These are phyloP conservation scores for Nakataea oryzae DNA, from an alignment of 2,329 filamentous ascomycete genomes.

Conservation along the genomic window DNA sequence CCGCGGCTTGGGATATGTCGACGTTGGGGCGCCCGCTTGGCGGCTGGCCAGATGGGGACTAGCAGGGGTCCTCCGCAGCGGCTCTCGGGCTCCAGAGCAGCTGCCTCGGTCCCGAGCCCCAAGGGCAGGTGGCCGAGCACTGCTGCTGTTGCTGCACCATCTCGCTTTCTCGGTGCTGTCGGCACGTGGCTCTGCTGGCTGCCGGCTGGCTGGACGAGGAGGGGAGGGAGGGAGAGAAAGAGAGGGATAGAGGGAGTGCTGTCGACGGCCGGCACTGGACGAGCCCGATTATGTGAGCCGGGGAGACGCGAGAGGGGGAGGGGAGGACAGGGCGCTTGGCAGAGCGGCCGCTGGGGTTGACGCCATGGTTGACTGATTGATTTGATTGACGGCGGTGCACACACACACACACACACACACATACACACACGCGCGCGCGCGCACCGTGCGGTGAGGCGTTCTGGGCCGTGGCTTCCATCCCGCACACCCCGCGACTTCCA, in stretches of 20 bases:
- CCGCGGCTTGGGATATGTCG: slow-evolving; percentile 10
- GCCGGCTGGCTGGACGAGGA: no score
- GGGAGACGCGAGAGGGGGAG: background rate
- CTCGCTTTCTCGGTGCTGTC: background rate
- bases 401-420: no score
- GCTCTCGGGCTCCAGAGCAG: background rate
- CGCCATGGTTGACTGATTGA: background rate
- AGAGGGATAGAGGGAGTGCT: background rate
- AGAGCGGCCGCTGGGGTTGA: background rate
- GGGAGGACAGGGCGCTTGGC: no score
- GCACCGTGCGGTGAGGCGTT: no score
- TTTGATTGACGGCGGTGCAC: no score
- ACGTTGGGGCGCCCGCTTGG: background rate
- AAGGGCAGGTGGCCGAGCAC: background rate
- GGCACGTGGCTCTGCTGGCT: no score
- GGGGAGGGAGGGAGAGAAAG: no score
- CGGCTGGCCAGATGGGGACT: background rate
- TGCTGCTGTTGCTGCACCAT: background rate
- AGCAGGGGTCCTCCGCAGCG: slow-evolving; percentile 2
- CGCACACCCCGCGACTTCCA: no score
- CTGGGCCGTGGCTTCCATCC: no score
- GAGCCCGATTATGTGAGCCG: no score
- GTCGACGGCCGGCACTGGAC: no score
- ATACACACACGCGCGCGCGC: no score
- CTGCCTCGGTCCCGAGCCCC: background rate